Evolutionary conservation across 2,329 filamentous ascomycete species (phyloP).

Genomic region (Fusarium sp.): DNA sequence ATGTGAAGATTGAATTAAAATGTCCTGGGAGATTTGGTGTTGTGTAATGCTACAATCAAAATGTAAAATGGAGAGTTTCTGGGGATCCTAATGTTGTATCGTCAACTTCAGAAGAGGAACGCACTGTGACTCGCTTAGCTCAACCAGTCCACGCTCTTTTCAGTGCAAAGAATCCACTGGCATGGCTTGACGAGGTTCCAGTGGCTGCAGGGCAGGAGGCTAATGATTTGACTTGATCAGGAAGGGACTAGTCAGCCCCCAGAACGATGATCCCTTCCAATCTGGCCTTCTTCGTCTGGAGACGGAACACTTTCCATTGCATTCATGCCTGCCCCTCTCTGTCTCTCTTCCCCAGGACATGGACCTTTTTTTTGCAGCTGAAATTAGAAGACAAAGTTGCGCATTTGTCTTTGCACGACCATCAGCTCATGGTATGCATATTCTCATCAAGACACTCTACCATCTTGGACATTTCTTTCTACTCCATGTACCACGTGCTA

Average conservation of each 20-base stretch:
- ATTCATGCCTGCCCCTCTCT: constrained; percentile 37
- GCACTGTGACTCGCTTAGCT: constrained; percentile 42
- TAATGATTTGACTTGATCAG: constrained; percentile 10
- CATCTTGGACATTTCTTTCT: neutral
- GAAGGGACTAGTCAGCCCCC: constrained; percentile 2
- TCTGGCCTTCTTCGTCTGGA: constrained; percentile 25
- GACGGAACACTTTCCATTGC: constrained; percentile 24
- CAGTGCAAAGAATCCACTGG: constrained; percentile 24
- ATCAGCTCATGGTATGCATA: neutral
- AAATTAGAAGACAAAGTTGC: neutral
- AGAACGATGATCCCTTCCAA: constrained; percentile 28
- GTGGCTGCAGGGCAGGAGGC: constrained; percentile 36
- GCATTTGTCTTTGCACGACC: neutral
- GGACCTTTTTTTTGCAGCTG: neutral
- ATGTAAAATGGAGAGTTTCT: neutral
- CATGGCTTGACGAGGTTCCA: constrained; percentile 31
- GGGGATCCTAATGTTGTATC: neutral
- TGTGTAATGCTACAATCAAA: constrained; percentile 34
- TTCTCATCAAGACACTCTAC: neutral
- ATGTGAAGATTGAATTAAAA: constrained; percentile 11
- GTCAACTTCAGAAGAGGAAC: neutral
- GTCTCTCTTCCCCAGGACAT: constrained; percentile 1
- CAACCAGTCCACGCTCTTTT: constrained; percentile 33
- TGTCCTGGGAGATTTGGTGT: constrained; percentile 15
- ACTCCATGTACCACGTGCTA: neutral